Conservation (phyloP, 805 yeast genomes). For the Ogataea degrootiae region DNA sequence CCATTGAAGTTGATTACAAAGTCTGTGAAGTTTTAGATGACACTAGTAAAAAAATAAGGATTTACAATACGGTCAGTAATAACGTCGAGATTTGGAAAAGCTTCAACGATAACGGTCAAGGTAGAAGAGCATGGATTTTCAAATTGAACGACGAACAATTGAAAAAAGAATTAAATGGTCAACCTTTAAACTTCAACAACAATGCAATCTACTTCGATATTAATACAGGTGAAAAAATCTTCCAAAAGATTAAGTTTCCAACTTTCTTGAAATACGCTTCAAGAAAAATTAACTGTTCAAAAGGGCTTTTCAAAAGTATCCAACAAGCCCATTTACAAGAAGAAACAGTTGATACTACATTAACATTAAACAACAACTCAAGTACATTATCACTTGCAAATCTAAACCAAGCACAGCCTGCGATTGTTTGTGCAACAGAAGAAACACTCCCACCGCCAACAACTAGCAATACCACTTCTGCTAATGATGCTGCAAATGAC, state of each 20-base stretch:
- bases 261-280: constrained; percentile 48
- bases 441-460: background rate
- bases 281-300: constrained; percentile 50
- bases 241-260: constrained; percentile 41
- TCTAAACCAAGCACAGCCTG: background rate
- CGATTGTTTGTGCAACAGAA: background rate
- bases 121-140: constrained; percentile 80
- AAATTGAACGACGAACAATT: constrained; percentile 31
- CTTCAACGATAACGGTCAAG: constrained; percentile 49
- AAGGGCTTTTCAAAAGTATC: constrained; percentile 39
- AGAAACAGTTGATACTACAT: background rate
- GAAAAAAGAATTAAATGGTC: constrained; percentile 18
- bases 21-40: constrained; percentile 44
- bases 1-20: constrained; percentile 64
- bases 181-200: constrained; percentile 26
- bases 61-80: constrained; percentile 15
- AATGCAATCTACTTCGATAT: constrained; percentile 54
- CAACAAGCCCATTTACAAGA: constrained; percentile 1
- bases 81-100: constrained; percentile 40
- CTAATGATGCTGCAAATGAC: constrained; percentile 24
- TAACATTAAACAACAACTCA: background rate
- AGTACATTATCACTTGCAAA: background rate
- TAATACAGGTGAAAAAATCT: constrained; percentile 57
- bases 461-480: background rate
- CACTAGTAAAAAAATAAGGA: constrained; percentile 25